Evolutionary conservation across 495 filamentous ascomycete genomes (phyloP), one percentile per base, ranked within the genome.

Genomic region (Penicillium chermesinum): DNA sequence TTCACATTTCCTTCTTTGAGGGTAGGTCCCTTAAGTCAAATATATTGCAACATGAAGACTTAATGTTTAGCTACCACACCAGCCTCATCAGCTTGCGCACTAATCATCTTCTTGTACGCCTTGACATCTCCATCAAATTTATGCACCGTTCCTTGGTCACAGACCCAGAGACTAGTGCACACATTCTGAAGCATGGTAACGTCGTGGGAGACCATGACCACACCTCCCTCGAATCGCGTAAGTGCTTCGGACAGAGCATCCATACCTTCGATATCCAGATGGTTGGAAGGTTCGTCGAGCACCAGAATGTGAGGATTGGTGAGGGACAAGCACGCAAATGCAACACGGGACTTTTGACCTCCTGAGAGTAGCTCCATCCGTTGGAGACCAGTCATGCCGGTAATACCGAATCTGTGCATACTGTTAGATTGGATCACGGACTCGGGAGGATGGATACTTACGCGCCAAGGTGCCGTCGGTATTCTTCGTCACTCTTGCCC

Each of bases 231-330:
- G 67, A 97, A 99, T 49, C 83, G 79, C 54, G 80, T 76, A 40
- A 99, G 76, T 18, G 94, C 93, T 33, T 83, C 79, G 1, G 85
- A 80, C 13, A 99, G 68, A 9, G 94, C 93, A 71, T 99, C 93
- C 93, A 99, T 99, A 48, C 94, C 93, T 65, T 99, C 93, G 58
- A 99, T 96, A 81, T 99, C 93, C 59, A 99, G 72, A 58, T 99
- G 93, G 72, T 99, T 99, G 44, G 87, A 93, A 60, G 93, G 93
- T 63, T 99, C 93, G 77, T 99, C 93, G 36, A 99, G 87, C 41
- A 99, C 94, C 18, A 99, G 74, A 53, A 99, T 96, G 63, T 99
- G 93, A 13, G 93, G 93, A 66, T 96, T 95, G 17, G 81, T 86
- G 43, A 99, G 70, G 2, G 89, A 91, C 42, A 99, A 71, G 59